These are phyloP conservation scores for Casuarina equisetifolia DNA, from an alignment of 306 rosid genomes.

Conservation along the genomic window DNA sequence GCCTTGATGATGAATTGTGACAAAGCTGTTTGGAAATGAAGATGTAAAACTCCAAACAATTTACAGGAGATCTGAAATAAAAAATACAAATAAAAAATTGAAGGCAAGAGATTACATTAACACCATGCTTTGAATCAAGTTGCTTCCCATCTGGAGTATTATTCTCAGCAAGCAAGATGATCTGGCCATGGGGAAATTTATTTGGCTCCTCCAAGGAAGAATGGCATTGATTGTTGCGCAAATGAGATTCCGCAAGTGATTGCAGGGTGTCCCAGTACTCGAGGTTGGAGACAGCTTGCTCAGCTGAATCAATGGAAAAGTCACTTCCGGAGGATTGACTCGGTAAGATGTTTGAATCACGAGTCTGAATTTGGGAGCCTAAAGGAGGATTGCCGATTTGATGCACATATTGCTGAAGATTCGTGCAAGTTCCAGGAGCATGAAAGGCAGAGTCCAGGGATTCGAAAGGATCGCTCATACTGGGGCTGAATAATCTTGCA, in stretches of 20 bases:
- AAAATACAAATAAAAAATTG: not conserved
- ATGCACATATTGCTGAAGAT: not conserved
- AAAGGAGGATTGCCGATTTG: not conserved
- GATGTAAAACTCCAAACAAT: not conserved
- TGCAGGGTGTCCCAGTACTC: not conserved
- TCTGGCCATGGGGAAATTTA: not conserved
- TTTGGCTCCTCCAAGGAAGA: not conserved
- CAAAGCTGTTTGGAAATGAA: not conserved
- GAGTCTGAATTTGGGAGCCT: not conserved
- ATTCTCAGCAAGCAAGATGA: not conserved
- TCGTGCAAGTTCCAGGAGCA: not conserved
- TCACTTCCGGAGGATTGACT: not conserved
- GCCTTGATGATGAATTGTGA: constrained; percentile 27
- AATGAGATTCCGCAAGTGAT: not conserved
- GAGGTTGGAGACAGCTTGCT: not conserved
- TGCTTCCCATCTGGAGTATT: not conserved
- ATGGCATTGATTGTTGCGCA: not conserved
- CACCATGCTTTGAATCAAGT: not conserved
- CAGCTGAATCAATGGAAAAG: not conserved
- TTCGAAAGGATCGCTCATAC: not conserved
- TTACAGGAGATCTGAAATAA: not conserved
- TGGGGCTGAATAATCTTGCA: not conserved
- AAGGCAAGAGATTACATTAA: not conserved
- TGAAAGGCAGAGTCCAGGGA: not conserved
- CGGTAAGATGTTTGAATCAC: not conserved